Base-by-base conservation (phyloP, 257 asterid genomes). In the Penstemon newberryi region DNA sequence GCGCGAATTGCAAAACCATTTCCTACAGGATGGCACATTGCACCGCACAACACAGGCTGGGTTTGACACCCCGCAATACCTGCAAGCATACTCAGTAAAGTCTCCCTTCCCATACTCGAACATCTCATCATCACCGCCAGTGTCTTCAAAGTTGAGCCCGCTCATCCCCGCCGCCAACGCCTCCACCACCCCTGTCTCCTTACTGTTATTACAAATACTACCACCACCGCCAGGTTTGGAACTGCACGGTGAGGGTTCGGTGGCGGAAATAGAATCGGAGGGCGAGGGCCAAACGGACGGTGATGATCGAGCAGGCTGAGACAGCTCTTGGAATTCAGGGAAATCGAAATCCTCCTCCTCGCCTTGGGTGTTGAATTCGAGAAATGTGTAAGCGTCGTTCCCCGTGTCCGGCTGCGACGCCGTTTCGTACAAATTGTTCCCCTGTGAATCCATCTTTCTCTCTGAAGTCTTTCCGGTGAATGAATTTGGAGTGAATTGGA, bases 331-430 rank as follows among this genome's bases (percentile, higher is more conserved):
- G 51, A 93, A 93, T 67, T 94, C 92, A 4, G 97, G 96, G 74
- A 91, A 91, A 80, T 86, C 92, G 60, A 89, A 94, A 65, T 93
- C 99, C 75, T 88, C 97, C 41, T 84, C 97, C 41, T 84, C 89
- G 67, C 92, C 96, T 67, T 87, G 96, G 12, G 97, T 86, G 80
- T 87, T 89, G 94, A 94, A 91, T 75, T 94, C 97, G 37, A 94
- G 76, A 39, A 94, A 94, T 4, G 96, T 89, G 80, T 89, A 94
- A 6, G 95, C 97, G 63, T 94, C 96, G 85, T 77, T 86, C 59
- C 95, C 95, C 8, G 91, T 86, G 80, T 91, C 99, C 52, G 99
- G 99, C 85, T 91, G 96, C 60, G 97, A 94, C 75, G 96, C 92
- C 70, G 96, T 91, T 39, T 91, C 97, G 72, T 80, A 94, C n/a